Evolutionary conservation across 345 rosid species (phyloP), one percentile per base, ranked within the genome.

Genomic region (Dovyalis caffra): DNA sequence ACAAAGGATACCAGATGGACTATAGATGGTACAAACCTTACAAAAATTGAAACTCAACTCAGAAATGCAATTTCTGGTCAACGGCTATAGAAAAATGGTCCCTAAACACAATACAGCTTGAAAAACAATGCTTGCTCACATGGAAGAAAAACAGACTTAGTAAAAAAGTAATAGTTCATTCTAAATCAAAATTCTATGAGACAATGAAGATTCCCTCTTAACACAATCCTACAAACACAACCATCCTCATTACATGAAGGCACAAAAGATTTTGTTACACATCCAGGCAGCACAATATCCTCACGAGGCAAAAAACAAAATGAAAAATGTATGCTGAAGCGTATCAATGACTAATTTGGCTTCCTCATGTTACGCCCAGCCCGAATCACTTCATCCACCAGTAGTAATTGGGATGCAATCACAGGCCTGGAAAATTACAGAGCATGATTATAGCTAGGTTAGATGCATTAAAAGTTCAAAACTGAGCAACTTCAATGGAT

Each of bases 291-390:
- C 3, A 65, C 53, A 28, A 56, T 20, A 57, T 71, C 60, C 29
- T 60, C 57, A 8, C 5, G 33, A 49, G 32, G 31, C 67, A 35
- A 45, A 31, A 74, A 57, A 15, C 8, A 28, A 69, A 9, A 10
- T n/a, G n/a, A n/a, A n/a, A n/a, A n/a, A 53, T 2, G 18, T 49
- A 6, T 16, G 2, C 2, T 49, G n/a, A 14, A 32, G 8, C 64
- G 51, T 58, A 53, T 32, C 18, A 23, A 26, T 6, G 68, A 8
- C 67, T 87, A 92, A 80, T 73, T 88, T 77, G 99, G 99, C 87
- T 92, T 95, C 86, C 97, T 85, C 99, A 95, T 95, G 77, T 95
- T 95, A 37, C 97, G 92, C 40, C 97, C 97, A 51, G 97, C 99
- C 6, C 99, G 91, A 60, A 95, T 95, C 62, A 95, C 99, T 86